phyloP scores from a whole-genome alignment of 441 rosid species.

The Viola pubescens region DNA sequence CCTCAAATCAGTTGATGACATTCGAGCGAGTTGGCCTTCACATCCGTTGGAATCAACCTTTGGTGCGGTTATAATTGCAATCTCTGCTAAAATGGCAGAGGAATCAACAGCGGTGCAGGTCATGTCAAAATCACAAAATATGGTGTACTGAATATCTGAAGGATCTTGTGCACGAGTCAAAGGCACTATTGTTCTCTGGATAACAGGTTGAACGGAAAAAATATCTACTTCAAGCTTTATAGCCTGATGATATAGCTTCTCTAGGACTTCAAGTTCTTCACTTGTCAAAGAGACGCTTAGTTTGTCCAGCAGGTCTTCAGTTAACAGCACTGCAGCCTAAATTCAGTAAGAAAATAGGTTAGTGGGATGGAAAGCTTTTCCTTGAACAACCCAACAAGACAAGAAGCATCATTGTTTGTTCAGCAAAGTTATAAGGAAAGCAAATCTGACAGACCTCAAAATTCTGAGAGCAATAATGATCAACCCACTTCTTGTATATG shows the following conservation, averaged over 20 bases:
- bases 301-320: slow-evolving; percentile 88
- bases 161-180: slow-evolving; percentile 48
- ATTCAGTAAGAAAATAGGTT: not conserved
- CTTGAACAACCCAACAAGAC: too few species aligned
- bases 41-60: slow-evolving; percentile 54
- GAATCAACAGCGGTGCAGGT: slow-evolving; percentile 93
- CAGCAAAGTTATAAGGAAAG: not conserved
- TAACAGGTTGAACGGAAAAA: slow-evolving; percentile 66
- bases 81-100: slow-evolving; percentile 92
- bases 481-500: slow-evolving; percentile 69
- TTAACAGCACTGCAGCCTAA: slow-evolving; percentile 40
- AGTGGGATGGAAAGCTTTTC: slow-evolving; percentile 1
- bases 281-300: slow-evolving; percentile 90
- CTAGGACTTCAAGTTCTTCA: slow-evolving; percentile 85
- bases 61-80: slow-evolving; percentile 87
- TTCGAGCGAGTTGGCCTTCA: slow-evolving; percentile 45
- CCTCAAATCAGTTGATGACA: slow-evolving; percentile 74
- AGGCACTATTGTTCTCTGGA: slow-evolving; percentile 67
- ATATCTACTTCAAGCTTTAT: slow-evolving; percentile 94
- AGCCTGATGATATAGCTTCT: slow-evolving; percentile 92
- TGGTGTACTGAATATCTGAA: slow-evolving; percentile 41
- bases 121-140: slow-evolving; percentile 95
- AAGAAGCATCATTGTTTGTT: not conserved
- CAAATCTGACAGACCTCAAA: slow-evolving; percentile 40
- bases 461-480: slow-evolving; percentile 48